phyloP scores from a whole-genome alignment of 495 filamentous ascomycete species.

The Lepidopterella palustris region DNA sequence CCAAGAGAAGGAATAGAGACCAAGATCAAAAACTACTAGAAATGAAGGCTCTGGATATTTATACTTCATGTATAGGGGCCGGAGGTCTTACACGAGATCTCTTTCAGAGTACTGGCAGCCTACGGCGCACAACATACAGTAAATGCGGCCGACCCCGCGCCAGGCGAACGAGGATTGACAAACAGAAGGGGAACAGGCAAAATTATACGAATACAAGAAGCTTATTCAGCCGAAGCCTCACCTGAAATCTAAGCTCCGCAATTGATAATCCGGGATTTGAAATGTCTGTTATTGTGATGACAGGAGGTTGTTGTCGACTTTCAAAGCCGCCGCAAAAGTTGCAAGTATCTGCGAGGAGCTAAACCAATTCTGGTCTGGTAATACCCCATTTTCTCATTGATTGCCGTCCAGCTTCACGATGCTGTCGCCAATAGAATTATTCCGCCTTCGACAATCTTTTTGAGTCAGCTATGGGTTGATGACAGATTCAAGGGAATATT shows the following conservation, averaged over 20 bases:
- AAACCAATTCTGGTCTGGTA: background rate
- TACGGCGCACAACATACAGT: no score
- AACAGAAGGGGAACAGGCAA: no score
- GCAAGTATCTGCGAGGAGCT: background rate
- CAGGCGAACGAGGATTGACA: no score
- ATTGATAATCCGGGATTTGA: background rate
- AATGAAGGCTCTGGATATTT: no score
- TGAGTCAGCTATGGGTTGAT: no score
- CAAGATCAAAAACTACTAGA: background rate
- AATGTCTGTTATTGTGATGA: background rate
- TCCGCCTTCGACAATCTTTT: background rate
- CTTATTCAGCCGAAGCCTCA: no score
- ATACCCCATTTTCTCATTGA: background rate
- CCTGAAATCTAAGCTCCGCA: background rate
- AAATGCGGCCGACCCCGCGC: no score
- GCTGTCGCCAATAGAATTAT: background rate
- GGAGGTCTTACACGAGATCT: no score
- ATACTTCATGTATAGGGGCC: no score
- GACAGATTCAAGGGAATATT: no score
- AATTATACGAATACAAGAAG: no score
- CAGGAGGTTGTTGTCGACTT: background rate
- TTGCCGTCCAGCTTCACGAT: background rate
- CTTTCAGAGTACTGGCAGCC: no score
- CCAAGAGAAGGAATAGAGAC: background rate
- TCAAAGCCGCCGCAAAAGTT: background rate